Conservation (phyloP, 768 basidiomycete species). For the Infundibulicybe gibba region DNA sequence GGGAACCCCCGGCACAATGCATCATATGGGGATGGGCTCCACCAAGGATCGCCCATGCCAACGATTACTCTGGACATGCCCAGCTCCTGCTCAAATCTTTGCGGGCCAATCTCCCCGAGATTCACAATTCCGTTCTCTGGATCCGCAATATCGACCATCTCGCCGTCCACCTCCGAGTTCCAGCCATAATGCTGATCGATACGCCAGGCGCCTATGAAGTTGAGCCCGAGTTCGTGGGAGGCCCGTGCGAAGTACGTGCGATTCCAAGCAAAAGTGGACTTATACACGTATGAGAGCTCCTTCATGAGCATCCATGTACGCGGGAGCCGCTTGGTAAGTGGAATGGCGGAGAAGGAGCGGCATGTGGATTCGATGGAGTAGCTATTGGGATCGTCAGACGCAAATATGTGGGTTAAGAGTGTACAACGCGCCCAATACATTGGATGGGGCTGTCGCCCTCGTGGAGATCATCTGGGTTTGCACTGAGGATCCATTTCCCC, state of each 20-base stretch:
- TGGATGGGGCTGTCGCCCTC: conserved; percentile 14
- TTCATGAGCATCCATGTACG: conserved; percentile 27
- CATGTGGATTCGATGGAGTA: too few relatives aligned
- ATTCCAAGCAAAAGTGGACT: conserved; percentile 22
- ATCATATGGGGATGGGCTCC: conserved; percentile 27
- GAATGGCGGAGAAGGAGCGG: conserved; percentile 13
- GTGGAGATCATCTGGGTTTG: conserved; percentile 17
- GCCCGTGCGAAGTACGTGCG: conserved; percentile 16
- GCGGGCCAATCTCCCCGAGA: conserved; percentile 10
- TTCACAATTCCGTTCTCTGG: conserved; percentile 16
- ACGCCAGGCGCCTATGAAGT: conserved; percentile 19
- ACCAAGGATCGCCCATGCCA: conserved; percentile 21
- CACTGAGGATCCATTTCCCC: conserved; percentile 28
- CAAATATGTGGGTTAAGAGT: background rate
- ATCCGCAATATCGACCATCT: conserved; percentile 18
- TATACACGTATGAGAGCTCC: conserved; percentile 20
- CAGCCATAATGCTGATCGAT: conserved; percentile 17
- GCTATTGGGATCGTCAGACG: too few relatives aligned
- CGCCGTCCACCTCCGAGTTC: conserved; percentile 15
- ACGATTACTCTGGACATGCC: conserved; percentile 22
- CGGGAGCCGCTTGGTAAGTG: conserved; percentile 17
- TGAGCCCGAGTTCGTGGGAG: conserved; percentile 10
- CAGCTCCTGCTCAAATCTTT: conserved; percentile 17
- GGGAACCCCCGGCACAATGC: conserved; percentile 33
- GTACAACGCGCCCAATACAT: conserved; percentile 23